Evolutionary conservation across 805 yeast genomes (phyloP), one percentile per base, ranked within the genome.

Genomic region (Cyberlindnera veronae): DNA sequence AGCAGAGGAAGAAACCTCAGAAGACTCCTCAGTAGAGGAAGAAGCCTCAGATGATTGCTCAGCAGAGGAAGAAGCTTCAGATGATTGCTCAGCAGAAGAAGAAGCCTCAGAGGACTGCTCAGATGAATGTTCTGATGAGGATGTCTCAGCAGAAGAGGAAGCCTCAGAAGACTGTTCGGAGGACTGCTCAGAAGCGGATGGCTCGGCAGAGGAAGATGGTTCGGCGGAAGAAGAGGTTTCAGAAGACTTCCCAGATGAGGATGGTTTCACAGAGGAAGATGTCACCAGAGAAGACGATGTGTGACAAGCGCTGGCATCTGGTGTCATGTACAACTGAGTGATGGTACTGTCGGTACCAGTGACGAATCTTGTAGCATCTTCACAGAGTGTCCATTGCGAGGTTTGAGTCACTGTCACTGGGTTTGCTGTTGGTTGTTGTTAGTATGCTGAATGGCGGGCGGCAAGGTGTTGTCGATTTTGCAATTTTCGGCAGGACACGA

Each of bases 41-140:
- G 28, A 39, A 16, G 48, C 44, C 23, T 40, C 35, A 7, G 39
- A n/a, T n/a, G n/a, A n/a, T n/a, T n/a, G n/a, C n/a, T n/a, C 46
- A 20, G 42, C 50, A 20, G 48, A 24, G 5, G 38, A 22, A 24
- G 29, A 34, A 19, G 45, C 43, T 29, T 34, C 39, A 9, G 51
- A n/a, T 44, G 26, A 32, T 21, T 2, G 46, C 44, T 11, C 46
- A 20, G 42, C 50, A 20, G 48, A 24, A 6, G 38, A 22, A 24
- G 29, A 34, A 19, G 45, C 43, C 32, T 34, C 39, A 9, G 51
- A n/a, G 41, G 26, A 32, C 18, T 2, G 46, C 44, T 11, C 44
- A 39, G 12, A 44, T 39, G 38, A 32, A 38, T 7, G 39, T 16
- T 28, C 31, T 4, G 36, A 26, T 9, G 30, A 14, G 18, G 7